Evolutionary conservation across 306 rosid species (phyloP).

Genomic region (Pueraria montana): DNA sequence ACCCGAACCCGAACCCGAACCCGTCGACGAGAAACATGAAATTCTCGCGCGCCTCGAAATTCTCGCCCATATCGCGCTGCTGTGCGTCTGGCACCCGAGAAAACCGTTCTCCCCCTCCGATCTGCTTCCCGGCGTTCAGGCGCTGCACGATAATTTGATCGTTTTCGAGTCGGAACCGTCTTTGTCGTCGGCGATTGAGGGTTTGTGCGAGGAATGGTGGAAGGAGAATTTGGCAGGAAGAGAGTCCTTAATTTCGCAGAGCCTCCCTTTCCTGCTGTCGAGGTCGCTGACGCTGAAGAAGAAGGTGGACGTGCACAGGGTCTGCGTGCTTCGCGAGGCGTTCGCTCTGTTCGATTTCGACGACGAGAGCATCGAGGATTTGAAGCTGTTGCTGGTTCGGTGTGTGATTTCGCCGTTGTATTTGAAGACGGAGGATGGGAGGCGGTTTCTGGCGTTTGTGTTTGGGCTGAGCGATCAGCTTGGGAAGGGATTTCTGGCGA

Average conservation of each 20-base stretch:
- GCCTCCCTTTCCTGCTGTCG: slow-evolving; percentile 74
- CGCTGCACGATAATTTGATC: slow-evolving; percentile 71
- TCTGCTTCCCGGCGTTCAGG: slow-evolving; percentile 70
- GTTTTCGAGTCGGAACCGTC: slow-evolving; percentile 70
- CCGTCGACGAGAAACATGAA: slow-evolving; percentile 36
- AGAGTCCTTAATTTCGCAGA: slow-evolving; percentile 81
- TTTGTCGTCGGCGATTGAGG: slow-evolving; percentile 61
- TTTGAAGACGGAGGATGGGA: slow-evolving; percentile 85
- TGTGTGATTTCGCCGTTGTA: slow-evolving; percentile 80
- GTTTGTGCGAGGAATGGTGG: slow-evolving; percentile 93
- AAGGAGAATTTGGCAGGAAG: slow-evolving; percentile 70
- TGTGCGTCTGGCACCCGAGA: slow-evolving; percentile 77
- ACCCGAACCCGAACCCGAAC: slow-evolving; percentile 39
- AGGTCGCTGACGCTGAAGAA: slow-evolving; percentile 72
- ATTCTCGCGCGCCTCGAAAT: slow-evolving; percentile 61
- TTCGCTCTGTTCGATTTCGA: slow-evolving; percentile 78
- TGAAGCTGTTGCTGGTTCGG: slow-evolving; percentile 73
- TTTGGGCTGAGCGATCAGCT: slow-evolving; percentile 77
- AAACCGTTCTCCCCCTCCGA: slow-evolving; percentile 57
- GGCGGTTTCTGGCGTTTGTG: slow-evolving; percentile 73
- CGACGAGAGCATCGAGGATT: slow-evolving; percentile 82
- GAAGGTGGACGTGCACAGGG: slow-evolving; percentile 88
- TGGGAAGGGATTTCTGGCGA: slow-evolving; percentile 77
- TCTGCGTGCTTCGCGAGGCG: slow-evolving; percentile 79
- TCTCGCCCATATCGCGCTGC: slow-evolving; percentile 52